Conservation (phyloP, 1,284 basidiomycete species). For the Cystobasidium sp. region DNA sequence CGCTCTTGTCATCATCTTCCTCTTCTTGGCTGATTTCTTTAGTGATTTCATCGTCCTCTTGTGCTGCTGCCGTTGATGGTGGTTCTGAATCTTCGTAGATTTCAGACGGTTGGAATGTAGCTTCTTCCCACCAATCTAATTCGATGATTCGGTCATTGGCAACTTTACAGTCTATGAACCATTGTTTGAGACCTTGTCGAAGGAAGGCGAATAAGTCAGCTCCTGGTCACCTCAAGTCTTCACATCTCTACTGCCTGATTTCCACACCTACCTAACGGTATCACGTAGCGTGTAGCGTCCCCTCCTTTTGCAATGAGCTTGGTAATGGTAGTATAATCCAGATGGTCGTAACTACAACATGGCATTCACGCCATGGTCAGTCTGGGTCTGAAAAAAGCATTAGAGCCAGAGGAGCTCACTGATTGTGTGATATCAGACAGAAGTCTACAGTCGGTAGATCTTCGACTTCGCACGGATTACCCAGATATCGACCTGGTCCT, state of each 20-base stretch:
- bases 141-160: conserved; percentile 50
- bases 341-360: conserved; percentile 53
- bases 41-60: no score
- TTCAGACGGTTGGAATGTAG: conserved; percentile 57
- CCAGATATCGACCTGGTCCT: conserved; percentile 49
- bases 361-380: background rate
- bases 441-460: conserved; percentile 52
- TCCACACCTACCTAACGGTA: conserved; percentile 51
- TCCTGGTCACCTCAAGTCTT: background rate
- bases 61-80: no score
- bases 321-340: conserved; percentile 52
- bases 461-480: conserved; percentile 50
- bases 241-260: background rate
- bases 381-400: background rate
- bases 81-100: conserved; percentile 45
- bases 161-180: conserved; percentile 51
- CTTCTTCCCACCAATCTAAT: conserved; percentile 54
- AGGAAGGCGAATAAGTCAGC: background rate
- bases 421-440: conserved; percentile 54
- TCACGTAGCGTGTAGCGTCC: conserved; percentile 48
- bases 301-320: conserved; percentile 47
- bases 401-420: conserved; percentile 46
- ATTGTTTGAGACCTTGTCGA: conserved; percentile 51
- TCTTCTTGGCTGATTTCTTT: no score
- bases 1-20: conserved; percentile 6